Evolutionary conservation across 495 filamentous ascomycete genomes (phyloP), one percentile per base, ranked within the genome.

Genomic region (Aspergillus leporis): DNA sequence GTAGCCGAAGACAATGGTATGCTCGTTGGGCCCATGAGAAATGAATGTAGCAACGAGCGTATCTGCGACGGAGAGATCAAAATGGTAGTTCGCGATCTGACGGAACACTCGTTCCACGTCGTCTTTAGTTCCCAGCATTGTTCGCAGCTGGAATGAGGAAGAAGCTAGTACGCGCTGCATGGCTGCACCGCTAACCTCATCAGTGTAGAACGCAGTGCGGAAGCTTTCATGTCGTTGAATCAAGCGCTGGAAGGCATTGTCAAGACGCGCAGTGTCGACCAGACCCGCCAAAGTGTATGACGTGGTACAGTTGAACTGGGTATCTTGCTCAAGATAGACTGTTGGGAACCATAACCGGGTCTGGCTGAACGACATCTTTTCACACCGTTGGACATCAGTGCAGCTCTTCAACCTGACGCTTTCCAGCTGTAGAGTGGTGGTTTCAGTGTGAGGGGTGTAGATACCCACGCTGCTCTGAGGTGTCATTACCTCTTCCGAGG

Each of bases 341-440:
- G 19, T 58, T 31, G 67, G 51, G 53, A 78, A 77, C 71, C 72
- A 80, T 46, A 80, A 66, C 9, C 74, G 60, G 0, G 69, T 67
- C 53, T 79, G 76, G 9, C 25, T 66, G n/a, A 67, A 64, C 8
- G 72, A 73, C 48, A 74, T 71, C 38, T 12, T 48, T 23, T 48
- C 45, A 18, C 22, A 10, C 45, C 45, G 45, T 19, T 48, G 45
- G 22, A 48, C 45, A 48, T 10, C 5, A 19, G 45, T 48, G 22
- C 45, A 48, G 3, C n/a, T 19, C 12, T 48, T 48, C 22, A 18
- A 21, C 18, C 5, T 18, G 1, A 48, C 45, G 18, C 18, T 48
- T 48, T 48, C 45, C 45, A 48, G 62, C 41, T 58, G 32, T 28
- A 41, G 52, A 14, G 32, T 21, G 51, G 50, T 56, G 21, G 50